Base-by-base conservation (phyloP, 202 grass and related monocot genomes). In the Panicum hallii region DNA sequence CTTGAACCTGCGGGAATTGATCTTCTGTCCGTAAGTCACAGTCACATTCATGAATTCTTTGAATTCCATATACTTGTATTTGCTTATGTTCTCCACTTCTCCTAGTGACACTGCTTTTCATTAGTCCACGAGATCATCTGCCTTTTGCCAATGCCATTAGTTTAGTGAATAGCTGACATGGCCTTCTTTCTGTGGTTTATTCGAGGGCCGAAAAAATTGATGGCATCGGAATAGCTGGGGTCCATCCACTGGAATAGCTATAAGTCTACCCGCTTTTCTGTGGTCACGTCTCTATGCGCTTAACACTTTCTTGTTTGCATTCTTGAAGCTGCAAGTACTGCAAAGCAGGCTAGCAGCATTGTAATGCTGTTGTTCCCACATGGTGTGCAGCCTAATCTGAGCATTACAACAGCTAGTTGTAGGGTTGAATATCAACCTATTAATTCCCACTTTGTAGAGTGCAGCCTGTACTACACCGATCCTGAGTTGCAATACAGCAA, bases 1-100 rank as follows among this genome's bases (percentile, higher is more conserved):
- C 90, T 98, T 2, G 93, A 95, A 87, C 77, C 93, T 50, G 65
- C 71, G 47, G 95, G 95, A 67, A 56, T 95, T 52, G 93, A 95
- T 89, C 95, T 98, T 89, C 88, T 98, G 38, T 87, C 70, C 11
- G 95, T 98, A 88, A 85, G 95, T 78, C 67, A 11, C 26, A 85
- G 95, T 78, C 71, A 11, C 26, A 64, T 58, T 16, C 23, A 11
- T 45, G 30, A 56, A 80, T 75, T 9, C 28, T 42, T 80, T 79
- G 12, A 44, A 75, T 64, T 64, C 15, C 9, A 63, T 55, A 8
- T 34, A 43, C 43, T 60, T 68, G 5, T 82, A 9, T 70, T 71
- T 78, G 40, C 11, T 71, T 55, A 56, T 88, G 19, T 36, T 76
- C 48, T 87, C 44, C 13, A 54, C 30, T 61, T 61, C 63, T 63